Conservation (phyloP, 257 asterid species). For the Solanum etuberosum region DNA sequence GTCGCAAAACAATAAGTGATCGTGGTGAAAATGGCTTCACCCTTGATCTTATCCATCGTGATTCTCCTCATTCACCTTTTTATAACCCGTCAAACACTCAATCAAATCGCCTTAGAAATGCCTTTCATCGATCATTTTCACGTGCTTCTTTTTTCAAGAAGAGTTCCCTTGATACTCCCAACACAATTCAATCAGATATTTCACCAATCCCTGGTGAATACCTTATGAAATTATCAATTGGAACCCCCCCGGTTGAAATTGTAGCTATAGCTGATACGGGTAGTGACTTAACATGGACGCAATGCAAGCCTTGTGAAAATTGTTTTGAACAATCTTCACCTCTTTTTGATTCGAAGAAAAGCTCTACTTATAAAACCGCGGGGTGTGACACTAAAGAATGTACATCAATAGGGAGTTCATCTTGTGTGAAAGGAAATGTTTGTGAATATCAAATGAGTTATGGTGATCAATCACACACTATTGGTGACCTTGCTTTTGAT, state of each 20-base stretch:
- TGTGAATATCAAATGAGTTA: not conserved
- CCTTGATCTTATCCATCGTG: constrained; percentile 37
- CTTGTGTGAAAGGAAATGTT: not conserved
- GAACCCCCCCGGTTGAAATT: too few relatives aligned
- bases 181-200: too few relatives aligned
- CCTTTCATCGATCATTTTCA: too few relatives aligned
- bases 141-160: too few relatives aligned
- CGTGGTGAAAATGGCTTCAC: constrained; percentile 23
- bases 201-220: too few relatives aligned
- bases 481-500: not conserved
- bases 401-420: not conserved
- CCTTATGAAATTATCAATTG: too few relatives aligned
- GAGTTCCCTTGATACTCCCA: too few relatives aligned
- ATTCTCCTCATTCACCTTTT: constrained; percentile 27
- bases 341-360: not conserved
- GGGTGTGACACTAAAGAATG: not conserved
- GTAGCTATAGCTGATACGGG: too few relatives aligned
- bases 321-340: not conserved
- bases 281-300: too few relatives aligned
- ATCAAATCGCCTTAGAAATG: too few relatives aligned
- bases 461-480: not conserved
- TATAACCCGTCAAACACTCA: constrained; percentile 10
- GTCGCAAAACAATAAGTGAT: not conserved
- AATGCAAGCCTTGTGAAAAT: too few relatives aligned
- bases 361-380: not conserved